phyloP scores from a whole-genome alignment of 345 rosid genomes.

The Eucalyptus curtisii region DNA sequence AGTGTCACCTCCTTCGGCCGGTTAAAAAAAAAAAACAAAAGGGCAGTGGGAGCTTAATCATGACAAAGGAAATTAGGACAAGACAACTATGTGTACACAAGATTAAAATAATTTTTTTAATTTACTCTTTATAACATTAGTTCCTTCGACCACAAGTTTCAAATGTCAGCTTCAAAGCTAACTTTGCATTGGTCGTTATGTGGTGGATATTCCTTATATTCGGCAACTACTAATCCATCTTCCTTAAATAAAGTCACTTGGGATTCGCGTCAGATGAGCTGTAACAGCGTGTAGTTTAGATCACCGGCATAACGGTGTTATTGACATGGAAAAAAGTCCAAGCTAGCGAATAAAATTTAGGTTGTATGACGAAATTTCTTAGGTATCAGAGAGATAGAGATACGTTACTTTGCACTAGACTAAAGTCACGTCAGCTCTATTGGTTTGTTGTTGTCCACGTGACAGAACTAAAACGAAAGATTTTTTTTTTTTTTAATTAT shows the following conservation, averaged over 20 bases:
- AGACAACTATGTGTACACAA: neutral
- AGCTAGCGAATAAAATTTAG: neutral
- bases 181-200: too few species aligned
- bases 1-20: neutral
- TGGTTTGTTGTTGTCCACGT: neutral
- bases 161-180: neutral
- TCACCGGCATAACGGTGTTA: neutral
- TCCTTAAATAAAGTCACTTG: too few species aligned
- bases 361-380: neutral
- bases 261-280: too few species aligned
- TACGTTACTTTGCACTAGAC: neutral
- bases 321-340: neutral
- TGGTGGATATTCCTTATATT: too few species aligned
- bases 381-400: fast-evolving
- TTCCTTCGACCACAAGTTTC: neutral
- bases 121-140: neutral
- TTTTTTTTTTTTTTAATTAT: neutral
- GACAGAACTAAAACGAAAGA: too few species aligned
- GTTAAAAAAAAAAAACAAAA: neutral
- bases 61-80: neutral
- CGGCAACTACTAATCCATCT: too few species aligned
- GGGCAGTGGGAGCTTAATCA: neutral
- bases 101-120: too few species aligned
- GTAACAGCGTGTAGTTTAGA: neutral
- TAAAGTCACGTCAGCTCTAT: neutral